Conservation (phyloP, 768 basidiomycete species). For the Rhodotorula toruloides region DNA sequence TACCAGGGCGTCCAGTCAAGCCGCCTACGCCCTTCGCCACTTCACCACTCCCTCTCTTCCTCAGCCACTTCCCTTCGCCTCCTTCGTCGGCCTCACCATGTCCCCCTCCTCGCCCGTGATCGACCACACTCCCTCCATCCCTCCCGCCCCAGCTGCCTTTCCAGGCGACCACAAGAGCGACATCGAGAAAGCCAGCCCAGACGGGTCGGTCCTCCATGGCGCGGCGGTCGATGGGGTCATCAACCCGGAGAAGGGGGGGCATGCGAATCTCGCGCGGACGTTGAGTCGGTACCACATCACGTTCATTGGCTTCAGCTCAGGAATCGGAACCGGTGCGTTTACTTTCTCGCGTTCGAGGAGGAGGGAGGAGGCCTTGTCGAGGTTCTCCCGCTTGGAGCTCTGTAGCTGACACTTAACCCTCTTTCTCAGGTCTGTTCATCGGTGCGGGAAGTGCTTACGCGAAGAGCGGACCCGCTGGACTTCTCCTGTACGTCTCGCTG, state of each 20-base stretch:
- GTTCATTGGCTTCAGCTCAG: conserved; percentile 16
- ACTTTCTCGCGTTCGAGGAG: too few relatives aligned
- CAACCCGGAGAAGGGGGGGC: neutral
- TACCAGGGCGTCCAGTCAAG: too few relatives aligned
- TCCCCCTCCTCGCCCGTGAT: neutral
- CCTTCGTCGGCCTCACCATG: neutral
- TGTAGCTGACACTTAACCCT: neutral
- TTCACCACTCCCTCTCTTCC: too few relatives aligned
- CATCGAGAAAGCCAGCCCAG: neutral
- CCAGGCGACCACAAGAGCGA: neutral
- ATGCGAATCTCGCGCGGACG: conserved; percentile 1
- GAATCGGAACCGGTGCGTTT: neutral
- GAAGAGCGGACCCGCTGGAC: conserved; percentile 49
- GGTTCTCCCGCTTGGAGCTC: neutral
- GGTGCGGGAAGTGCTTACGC: conserved; percentile 53
- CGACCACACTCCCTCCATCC: neutral
- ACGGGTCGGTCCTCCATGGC: neutral
- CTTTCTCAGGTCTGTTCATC: conserved; percentile 54
- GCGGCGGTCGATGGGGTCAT: neutral
- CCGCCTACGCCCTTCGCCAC: too few relatives aligned
- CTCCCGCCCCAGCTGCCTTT: neutral
- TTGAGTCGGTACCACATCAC: conserved; percentile 23
- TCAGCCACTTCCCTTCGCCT: too few relatives aligned
- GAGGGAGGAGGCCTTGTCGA: neutral
- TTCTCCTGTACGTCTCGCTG: conserved; percentile 18